phyloP scores from a whole-genome alignment of 352 stramenopile species.

The Albugo laibachii region DNA sequence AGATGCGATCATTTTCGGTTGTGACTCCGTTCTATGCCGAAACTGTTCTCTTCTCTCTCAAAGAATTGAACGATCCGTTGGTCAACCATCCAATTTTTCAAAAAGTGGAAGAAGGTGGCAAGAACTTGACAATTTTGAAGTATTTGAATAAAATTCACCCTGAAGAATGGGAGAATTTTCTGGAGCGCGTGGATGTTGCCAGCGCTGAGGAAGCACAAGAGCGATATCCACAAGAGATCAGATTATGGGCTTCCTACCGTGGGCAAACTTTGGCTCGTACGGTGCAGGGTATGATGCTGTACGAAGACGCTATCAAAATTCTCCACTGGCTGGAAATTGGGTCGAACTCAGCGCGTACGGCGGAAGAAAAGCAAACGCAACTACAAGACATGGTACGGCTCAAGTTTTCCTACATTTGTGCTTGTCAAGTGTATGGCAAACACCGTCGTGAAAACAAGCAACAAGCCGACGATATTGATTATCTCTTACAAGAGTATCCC shows the following conservation, averaged over 20 bases:
- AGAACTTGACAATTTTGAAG: slow-evolving; percentile 68
- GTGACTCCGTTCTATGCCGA: slow-evolving; percentile 66
- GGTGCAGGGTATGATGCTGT: slow-evolving; percentile 67
- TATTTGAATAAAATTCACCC: slow-evolving; percentile 61
- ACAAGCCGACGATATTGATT: slow-evolving; percentile 58
- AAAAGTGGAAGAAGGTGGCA: slow-evolving; percentile 49
- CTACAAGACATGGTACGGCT: slow-evolving; percentile 62
- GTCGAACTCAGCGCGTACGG: slow-evolving; percentile 31
- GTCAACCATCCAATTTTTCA: slow-evolving; percentile 53
- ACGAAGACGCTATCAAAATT: slow-evolving; percentile 70
- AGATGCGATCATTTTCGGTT: slow-evolving; percentile 69
- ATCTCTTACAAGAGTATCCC: slow-evolving; percentile 46
- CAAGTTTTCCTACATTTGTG: slow-evolving; percentile 72
- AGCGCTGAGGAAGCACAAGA: slow-evolving; percentile 34
- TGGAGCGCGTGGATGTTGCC: slow-evolving; percentile 47
- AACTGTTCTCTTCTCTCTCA: slow-evolving; percentile 37
- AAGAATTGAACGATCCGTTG: slow-evolving; percentile 42
- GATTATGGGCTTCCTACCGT: slow-evolving; percentile 56
- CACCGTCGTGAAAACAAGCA: slow-evolving; percentile 40
- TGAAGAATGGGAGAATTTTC: slow-evolving; percentile 63
- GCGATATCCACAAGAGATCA: slow-evolving; percentile 48
- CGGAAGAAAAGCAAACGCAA: slow-evolving; percentile 50
- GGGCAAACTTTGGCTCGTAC: slow-evolving; percentile 54
- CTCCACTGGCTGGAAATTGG: slow-evolving; percentile 66
- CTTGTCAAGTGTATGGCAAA: slow-evolving; percentile 70